These are phyloP conservation scores for Mycena pura DNA, from an alignment of 768 basidiomycete species.

Conservation along the genomic window DNA sequence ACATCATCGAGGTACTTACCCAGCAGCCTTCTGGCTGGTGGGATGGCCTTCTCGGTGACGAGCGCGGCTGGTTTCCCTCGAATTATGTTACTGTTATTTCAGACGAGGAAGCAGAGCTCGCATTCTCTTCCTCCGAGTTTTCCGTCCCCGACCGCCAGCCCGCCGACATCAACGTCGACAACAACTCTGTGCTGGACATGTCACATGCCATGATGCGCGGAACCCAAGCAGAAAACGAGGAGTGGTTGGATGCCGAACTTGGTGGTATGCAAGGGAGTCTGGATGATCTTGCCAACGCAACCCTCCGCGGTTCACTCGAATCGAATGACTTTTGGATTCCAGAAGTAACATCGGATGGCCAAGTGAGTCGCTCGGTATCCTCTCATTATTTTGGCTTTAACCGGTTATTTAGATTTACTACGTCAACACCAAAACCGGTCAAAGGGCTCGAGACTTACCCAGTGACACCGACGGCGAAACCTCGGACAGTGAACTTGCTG, in stretches of 20 bases:
- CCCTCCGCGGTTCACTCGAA: slow-evolving; percentile 42
- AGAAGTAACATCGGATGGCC: slow-evolving; percentile 79
- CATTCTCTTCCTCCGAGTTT: slow-evolving; percentile 58
- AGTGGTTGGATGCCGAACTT: slow-evolving; percentile 63
- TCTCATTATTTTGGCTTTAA: neutral
- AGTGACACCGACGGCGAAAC: slow-evolving; percentile 69
- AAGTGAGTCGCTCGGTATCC: slow-evolving; percentile 56
- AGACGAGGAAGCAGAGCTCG: slow-evolving; percentile 80
- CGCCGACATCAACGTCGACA: slow-evolving; percentile 33
- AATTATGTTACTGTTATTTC: slow-evolving; percentile 88
- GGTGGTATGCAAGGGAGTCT: slow-evolving; percentile 42
- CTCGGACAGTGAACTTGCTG: slow-evolving; percentile 68
- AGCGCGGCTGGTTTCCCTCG: slow-evolving; percentile 96
- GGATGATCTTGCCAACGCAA: slow-evolving; percentile 37
- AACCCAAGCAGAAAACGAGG: slow-evolving; percentile 54
- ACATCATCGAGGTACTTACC: slow-evolving; percentile 93
- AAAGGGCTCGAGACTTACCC: slow-evolving; percentile 86
- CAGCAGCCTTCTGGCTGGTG: slow-evolving; percentile 96
- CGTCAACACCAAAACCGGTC: slow-evolving; percentile 87
- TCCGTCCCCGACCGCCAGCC: slow-evolving; percentile 42
- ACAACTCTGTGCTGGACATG: slow-evolving; percentile 50
- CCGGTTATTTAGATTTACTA: slow-evolving; percentile 81
- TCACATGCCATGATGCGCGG: slow-evolving; percentile 55
- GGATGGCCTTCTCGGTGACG: slow-evolving; percentile 91
- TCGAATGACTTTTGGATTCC: slow-evolving; percentile 93